phyloP scores from a whole-genome alignment of 2,329 filamentous ascomycete species.

The Ceratocystis diversiconidia region DNA sequence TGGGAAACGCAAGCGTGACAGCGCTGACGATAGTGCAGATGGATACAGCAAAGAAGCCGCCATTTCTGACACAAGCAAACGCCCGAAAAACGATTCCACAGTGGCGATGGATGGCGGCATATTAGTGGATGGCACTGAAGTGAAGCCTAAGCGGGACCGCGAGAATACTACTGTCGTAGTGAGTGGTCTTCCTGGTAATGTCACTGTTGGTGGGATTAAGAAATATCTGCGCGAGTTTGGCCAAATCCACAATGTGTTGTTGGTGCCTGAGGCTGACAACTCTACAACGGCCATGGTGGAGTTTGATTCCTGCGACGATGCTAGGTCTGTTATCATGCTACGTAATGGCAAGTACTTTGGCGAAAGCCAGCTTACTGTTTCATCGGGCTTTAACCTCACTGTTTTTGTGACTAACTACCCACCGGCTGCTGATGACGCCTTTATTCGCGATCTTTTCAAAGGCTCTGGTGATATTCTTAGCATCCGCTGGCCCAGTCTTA shows the following conservation, averaged over 20 bases:
- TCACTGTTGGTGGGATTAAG: conserved; percentile 57
- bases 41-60: conserved; percentile 29
- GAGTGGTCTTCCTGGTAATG: conserved; percentile 55
- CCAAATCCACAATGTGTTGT: conserved; percentile 60
- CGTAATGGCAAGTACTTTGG: conserved; percentile 69
- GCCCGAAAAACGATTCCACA: conserved; percentile 37
- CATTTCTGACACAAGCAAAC: conserved; percentile 39
- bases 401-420: conserved; percentile 88
- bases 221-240: conserved; percentile 91
- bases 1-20: conserved; percentile 63
- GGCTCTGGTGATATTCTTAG: conserved; percentile 70
- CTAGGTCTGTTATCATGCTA: conserved; percentile 66
- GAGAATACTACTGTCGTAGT: conserved; percentile 81
- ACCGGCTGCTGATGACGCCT: conserved; percentile 55
- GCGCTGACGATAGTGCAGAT: conserved; percentile 25
- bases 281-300: conserved; percentile 66
- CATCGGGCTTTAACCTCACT: conserved; percentile 62
- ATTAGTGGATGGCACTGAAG: background rate
- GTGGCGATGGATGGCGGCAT: background rate
- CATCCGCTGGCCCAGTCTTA: conserved; percentile 80
- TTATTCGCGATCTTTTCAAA: conserved; percentile 53
- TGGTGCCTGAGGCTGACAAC: conserved; percentile 48
- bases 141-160: conserved; percentile 58
- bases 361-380: conserved; percentile 57
- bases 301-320: conserved; percentile 69